phyloP scores from a whole-genome alignment of 2,329 filamentous ascomycete genomes.

The Neopestalotiopsis sp. region DNA sequence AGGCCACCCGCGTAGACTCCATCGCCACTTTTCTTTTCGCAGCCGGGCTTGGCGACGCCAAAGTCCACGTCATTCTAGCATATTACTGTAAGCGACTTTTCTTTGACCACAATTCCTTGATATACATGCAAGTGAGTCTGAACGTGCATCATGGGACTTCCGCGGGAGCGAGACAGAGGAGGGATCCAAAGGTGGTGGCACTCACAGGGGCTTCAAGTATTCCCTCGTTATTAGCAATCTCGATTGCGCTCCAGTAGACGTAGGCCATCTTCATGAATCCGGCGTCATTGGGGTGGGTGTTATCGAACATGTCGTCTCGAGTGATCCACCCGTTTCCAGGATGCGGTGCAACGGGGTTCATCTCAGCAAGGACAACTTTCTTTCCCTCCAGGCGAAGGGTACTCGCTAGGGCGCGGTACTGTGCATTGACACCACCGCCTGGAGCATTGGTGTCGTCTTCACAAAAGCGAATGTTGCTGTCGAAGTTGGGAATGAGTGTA shows the following conservation, averaged over 20 bases:
- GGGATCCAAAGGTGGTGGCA: slow-evolving; percentile 6
- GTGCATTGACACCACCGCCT: too few relatives aligned
- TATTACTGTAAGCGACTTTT: too few relatives aligned
- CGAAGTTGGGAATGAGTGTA: too few relatives aligned
- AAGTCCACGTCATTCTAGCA: not conserved
- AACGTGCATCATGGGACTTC: too few relatives aligned
- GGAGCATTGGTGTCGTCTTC: too few relatives aligned
- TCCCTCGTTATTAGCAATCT: slow-evolving; percentile 8
- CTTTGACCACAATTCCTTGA: too few relatives aligned
- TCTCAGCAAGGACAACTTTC: slow-evolving; percentile 11
- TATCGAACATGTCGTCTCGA: slow-evolving; percentile 24
- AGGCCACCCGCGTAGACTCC: slow-evolving; percentile 29
- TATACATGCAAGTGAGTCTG: too few relatives aligned
- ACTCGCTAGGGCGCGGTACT: too few relatives aligned
- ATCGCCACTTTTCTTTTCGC: slow-evolving; percentile 29
- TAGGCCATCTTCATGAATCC: slow-evolving; percentile 30
- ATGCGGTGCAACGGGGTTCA: not conserved
- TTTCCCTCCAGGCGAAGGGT: not conserved
- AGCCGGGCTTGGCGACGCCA: slow-evolving; percentile 14
- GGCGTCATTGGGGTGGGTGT: slow-evolving; percentile 27
- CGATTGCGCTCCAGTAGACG: slow-evolving; percentile 22
- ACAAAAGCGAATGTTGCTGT: too few relatives aligned
- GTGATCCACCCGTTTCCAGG: slow-evolving; percentile 4
- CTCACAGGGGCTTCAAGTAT: too few relatives aligned
- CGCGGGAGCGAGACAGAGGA: not conserved